Conservation (phyloP, 192 early-diverging fungal species). For the Coemansia sp. region DNA sequence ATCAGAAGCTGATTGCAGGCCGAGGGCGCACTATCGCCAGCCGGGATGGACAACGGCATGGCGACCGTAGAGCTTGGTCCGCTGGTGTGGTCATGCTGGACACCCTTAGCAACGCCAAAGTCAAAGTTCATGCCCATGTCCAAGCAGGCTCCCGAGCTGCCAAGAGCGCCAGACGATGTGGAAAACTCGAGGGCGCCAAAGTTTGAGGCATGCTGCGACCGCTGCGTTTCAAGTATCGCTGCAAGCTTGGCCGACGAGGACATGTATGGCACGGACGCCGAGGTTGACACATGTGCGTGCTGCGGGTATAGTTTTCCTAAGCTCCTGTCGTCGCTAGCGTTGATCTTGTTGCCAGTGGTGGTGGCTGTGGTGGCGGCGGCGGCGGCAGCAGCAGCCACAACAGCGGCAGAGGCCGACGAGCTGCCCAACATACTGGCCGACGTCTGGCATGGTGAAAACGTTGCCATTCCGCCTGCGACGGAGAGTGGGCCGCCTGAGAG, state of each 20-base stretch:
- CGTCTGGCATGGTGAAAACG: constrained; percentile 17
- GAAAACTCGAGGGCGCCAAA: background rate
- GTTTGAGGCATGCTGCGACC: background rate
- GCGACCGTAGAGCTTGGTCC: background rate
- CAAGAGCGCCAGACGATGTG: background rate
- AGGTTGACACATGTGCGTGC: constrained; percentile 4
- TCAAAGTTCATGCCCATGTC: constrained; percentile 4
- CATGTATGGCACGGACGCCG: constrained; percentile 6
- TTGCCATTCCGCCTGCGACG: constrained; percentile 25
- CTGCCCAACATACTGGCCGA: constrained; percentile 11
- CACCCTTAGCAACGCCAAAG: background rate
- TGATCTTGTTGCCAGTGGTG: background rate
- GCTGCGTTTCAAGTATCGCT: constrained; percentile 17
- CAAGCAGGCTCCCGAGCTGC: background rate
- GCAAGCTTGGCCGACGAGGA: constrained; percentile 17
- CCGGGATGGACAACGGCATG: constrained; percentile 9
- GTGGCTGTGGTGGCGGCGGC: too few relatives aligned
- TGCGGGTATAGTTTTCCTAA: background rate
- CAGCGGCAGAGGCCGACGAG: constrained; percentile 23
- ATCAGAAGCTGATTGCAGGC: constrained; percentile 9
- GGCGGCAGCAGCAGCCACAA: constrained; percentile 24
- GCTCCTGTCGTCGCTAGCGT: background rate
- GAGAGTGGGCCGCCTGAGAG: constrained; percentile 24
- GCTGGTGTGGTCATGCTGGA: background rate
- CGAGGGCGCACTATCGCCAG: background rate